Evolutionary conservation across 1,139 yeast species (phyloP), one percentile per base, ranked within the genome.

Genomic region (Diutina siamensis): DNA sequence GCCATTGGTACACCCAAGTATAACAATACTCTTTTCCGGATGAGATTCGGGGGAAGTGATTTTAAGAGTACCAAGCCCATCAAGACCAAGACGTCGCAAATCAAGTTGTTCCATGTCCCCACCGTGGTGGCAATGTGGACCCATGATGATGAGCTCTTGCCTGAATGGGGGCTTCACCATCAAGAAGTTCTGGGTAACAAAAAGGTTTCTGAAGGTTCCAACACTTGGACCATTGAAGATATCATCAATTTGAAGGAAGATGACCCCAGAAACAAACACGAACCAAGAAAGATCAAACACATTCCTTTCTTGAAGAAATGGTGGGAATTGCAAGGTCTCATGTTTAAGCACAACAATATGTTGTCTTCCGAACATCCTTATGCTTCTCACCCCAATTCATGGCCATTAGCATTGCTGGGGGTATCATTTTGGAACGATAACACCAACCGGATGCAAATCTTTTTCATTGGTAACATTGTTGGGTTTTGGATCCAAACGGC

Each of bases 101-200:
- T 92, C 61, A 80, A 80, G 58, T 60, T 92, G 36, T 64, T 87
- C 51, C 98, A 92, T 59, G 81, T 79, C 31, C 87, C 84, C 48
- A 89, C 97, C 3, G 76, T 80, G 46, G 98, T 94, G 19, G 92
- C 95, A 9, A 74, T 94, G 82, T 92, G 97, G 97, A 82, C 97
- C 10, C 96, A 87, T 57, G 73, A 82, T 54, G 94, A 83, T 57
- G 80, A 76, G 49, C 17, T 35, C 3, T 57, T 76, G 35, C 74
- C 89, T 50, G 97, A 86, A 9, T 94, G 99, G 99, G 98, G 83
- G 2, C 83, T 81, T 59, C 68, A 71, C 45, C 97, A 92, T 59
- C 89, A 83, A 60, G 99, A 94, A 65, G 88, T 94, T 50, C 87
- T 94, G 60, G 98, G 98, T 57, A 86, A 84, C 69, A 92, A 92